Evolutionary conservation across 495 filamentous ascomycete species (phyloP), one percentile per base, ranked within the genome.

Genomic region (Penicillium longicatenatum): DNA sequence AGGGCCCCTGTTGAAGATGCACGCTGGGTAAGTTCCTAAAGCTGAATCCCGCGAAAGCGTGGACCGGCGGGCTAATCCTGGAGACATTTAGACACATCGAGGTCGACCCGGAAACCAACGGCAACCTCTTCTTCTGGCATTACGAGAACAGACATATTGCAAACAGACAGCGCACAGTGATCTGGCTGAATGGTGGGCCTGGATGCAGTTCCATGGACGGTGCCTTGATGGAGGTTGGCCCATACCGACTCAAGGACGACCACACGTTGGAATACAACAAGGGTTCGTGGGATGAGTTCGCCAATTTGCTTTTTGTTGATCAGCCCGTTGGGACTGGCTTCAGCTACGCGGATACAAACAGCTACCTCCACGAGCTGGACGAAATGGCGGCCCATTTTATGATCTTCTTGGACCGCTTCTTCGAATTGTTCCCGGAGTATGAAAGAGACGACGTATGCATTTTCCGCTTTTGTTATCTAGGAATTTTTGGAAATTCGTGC

Each of bases 71-170:
- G 17, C 43, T 56, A 56, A 56, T 6, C 17, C 26, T 16, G 21
- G 6, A 21, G 16, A 21, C 39, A 50, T 50, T 55, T 64, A 96
- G 93, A 19, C 95, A 97, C 68, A 87, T 98, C 72, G 92, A 96
- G 72, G 85, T 98, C 65, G 88, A 89, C 55, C 79, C 87, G 8
- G 84, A 89, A 55, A 81, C 85, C 64, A 90, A 97, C 72, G 93
- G 93, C 52, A 93, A 98, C 72, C 76, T 98, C 2, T 98, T 97
- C 80, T 98, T 98, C 77, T 98, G 94, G 94, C 91, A 96, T 67
- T 97, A 86, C 67, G 86, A 96, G 67, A 98, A 97, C 68, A 84
- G 89, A 50, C 93, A 98, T 66, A 96, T 98, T 56, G 94, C 92
- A 35, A 91, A 97, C 69, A 84, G 83, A 59, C 91, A 95, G 69